Percentiles rank a stretch among this genome's conserved stretches.
Evolutionary conservation across 2,329 filamentous ascomycete genomes (phyloP).

Genomic region (Ascochyta rabiei): DNA sequence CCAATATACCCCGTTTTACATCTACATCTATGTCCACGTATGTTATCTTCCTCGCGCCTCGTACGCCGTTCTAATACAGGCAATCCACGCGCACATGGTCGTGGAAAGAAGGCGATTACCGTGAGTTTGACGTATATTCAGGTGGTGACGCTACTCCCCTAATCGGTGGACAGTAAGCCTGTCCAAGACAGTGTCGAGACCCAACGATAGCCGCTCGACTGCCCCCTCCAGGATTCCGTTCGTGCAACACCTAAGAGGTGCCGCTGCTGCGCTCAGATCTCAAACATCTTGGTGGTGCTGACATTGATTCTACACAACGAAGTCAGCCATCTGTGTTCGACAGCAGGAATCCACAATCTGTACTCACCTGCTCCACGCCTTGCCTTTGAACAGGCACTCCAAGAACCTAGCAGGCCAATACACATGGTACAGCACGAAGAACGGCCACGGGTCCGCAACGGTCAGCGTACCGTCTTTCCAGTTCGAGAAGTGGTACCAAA

Average conservation of each 20-base stretch:
- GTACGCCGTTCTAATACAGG: not conserved
- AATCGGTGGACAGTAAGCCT: not conserved
- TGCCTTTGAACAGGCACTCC: constrained; percentile 52
- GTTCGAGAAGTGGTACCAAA: constrained; percentile 50
- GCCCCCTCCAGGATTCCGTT: not conserved
- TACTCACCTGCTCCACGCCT: constrained; percentile 59
- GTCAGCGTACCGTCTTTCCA: constrained; percentile 60
- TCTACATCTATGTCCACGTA: not conserved
- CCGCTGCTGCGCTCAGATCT: not conserved
- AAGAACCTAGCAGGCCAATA: constrained; percentile 62
- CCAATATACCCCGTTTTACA: constrained; percentile 20
- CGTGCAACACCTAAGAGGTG: not conserved
- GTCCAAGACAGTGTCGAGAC: not conserved
- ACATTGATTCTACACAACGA: constrained; percentile 63
- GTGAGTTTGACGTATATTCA: no score
- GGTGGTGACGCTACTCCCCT: not conserved
- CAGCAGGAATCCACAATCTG: not conserved
- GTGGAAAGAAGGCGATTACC: not conserved
- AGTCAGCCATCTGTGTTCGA: not conserved
- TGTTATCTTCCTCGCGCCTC: not conserved
- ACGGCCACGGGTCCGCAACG: constrained; percentile 57
- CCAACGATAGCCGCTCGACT: not conserved
- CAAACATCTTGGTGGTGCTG: constrained; percentile 67
- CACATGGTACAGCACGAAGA: constrained; percentile 59
- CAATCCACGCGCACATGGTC: not conserved